phyloP scores from a whole-genome alignment of 2,329 filamentous ascomycete genomes.

The Penicillium glabrum region DNA sequence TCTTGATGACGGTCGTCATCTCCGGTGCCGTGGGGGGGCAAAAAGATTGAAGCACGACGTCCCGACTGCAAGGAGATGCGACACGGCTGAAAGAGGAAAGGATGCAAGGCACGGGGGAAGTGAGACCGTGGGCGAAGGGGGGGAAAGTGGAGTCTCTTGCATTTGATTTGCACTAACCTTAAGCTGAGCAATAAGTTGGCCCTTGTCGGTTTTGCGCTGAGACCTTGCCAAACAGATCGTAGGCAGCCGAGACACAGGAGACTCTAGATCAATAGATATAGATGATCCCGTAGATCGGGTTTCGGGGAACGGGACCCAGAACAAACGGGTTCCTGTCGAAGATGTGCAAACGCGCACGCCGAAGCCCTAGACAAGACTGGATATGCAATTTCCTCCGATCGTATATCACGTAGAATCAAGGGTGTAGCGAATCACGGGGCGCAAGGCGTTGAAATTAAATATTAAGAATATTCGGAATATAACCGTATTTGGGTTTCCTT shows the following conservation, averaged over 20 bases:
- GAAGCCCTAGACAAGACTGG: background rate
- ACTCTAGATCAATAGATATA: background rate
- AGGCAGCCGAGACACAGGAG: conserved; percentile 20
- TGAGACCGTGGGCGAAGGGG: conserved; percentile 30
- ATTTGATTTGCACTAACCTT: conserved; percentile 27
- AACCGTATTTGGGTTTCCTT: conserved; percentile 12
- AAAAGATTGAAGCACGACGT: conserved; percentile 23
- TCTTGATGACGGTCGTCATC: conserved; percentile 27
- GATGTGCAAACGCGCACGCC: conserved; percentile 19
- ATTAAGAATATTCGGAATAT: conserved; percentile 24
- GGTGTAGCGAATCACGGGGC: conserved; percentile 14
- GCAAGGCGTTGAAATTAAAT: conserved; percentile 24
- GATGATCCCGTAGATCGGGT: background rate
- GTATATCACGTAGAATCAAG: conserved; percentile 6
- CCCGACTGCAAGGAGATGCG: conserved; percentile 34
- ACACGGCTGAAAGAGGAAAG: conserved; percentile 26
- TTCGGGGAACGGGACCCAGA: background rate
- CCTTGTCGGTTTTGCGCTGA: conserved; percentile 11
- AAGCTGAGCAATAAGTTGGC: conserved; percentile 15
- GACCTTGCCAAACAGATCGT: conserved; percentile 20
- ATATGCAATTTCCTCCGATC: conserved; percentile 2
- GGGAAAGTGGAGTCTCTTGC: conserved; percentile 17
- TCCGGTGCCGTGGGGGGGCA: conserved; percentile 15
- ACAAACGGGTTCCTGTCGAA: conserved; percentile 3
- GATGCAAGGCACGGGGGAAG: conserved; percentile 37